Conservation (phyloP, 768 basidiomycete species). For the Suillus lakei region DNA sequence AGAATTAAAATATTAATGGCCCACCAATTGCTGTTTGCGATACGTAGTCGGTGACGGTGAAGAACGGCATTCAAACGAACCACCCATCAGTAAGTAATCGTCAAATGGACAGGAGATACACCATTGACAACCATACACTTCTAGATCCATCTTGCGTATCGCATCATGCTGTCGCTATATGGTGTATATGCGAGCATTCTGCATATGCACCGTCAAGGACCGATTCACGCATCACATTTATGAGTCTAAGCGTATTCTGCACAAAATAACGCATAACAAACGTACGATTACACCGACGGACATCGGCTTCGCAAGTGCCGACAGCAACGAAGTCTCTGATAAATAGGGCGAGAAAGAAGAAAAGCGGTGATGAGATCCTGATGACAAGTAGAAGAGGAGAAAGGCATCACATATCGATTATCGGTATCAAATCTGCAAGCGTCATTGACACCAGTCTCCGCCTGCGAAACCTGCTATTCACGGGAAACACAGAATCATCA, state of each 20-base stretch:
- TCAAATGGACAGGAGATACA: neutral
- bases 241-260: conserved; percentile 15
- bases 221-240: conserved; percentile 8
- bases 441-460: conserved; percentile 16
- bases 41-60: neutral
- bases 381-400: conserved; percentile 20
- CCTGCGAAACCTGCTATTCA: conserved; percentile 29
- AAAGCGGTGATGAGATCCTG: conserved; percentile 27
- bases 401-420: conserved; percentile 30
- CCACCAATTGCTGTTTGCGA: neutral
- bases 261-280: conserved; percentile 15
- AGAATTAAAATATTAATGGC: neutral
- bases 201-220: neutral
- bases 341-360: conserved; percentile 18
- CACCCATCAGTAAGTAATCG: neutral
- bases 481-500: conserved; percentile 29
- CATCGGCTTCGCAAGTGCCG: conserved; percentile 17
- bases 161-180: neutral
- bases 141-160: neutral
- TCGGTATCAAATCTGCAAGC: conserved; percentile 14
- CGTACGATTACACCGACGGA: conserved; percentile 20
- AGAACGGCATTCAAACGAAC: neutral
- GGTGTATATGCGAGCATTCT: neutral
- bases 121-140: neutral
- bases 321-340: conserved; percentile 21